phyloP scores from a whole-genome alignment of 257 asterid genomes.

The Verbascum thapsus region DNA sequence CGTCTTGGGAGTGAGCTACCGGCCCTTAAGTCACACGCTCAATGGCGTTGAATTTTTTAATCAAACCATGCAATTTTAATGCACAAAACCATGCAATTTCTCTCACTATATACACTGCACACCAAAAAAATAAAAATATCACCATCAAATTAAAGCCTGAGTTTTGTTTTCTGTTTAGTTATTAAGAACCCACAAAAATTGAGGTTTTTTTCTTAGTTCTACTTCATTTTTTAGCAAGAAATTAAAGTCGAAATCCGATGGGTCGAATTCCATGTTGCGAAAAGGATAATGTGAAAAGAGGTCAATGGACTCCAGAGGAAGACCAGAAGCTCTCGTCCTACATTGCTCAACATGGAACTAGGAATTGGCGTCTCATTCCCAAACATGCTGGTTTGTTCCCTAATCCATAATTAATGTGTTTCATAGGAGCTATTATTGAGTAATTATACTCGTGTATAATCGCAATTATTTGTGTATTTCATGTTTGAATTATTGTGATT shows the following conservation, averaged over 20 bases:
- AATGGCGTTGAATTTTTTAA: slow-evolving; percentile 69
- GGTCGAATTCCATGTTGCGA: slow-evolving; percentile 95
- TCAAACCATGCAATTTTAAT: slow-evolving; percentile 60
- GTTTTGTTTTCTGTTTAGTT: too few relatives aligned
- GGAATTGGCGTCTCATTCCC: slow-evolving; percentile 98
- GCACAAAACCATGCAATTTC: slow-evolving; percentile 23
- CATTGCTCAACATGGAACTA: slow-evolving; percentile 91
- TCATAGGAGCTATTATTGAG: too few relatives aligned
- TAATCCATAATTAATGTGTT: too few relatives aligned
- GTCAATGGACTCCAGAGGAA: slow-evolving; percentile 98
- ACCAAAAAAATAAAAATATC: too few relatives aligned
- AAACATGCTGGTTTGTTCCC: slow-evolving; percentile 71
- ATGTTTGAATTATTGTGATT: too few relatives aligned
- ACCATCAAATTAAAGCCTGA: too few relatives aligned
- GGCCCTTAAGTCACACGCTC: slow-evolving; percentile 61
- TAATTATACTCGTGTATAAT: too few relatives aligned
- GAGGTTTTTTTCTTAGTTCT: background rate
- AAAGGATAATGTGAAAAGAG: slow-evolving; percentile 83
- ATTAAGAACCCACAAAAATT: too few relatives aligned
- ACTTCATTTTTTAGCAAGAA: background rate
- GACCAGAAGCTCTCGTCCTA: slow-evolving; percentile 92
- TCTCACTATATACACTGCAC: background rate
- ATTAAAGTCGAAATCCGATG: slow-evolving; percentile 36
- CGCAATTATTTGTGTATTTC: too few relatives aligned
- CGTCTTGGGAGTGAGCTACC: slow-evolving; percentile 68